phyloP scores from a whole-genome alignment of 495 filamentous ascomycete genomes.

The Amphirosellinia nigrospora region DNA sequence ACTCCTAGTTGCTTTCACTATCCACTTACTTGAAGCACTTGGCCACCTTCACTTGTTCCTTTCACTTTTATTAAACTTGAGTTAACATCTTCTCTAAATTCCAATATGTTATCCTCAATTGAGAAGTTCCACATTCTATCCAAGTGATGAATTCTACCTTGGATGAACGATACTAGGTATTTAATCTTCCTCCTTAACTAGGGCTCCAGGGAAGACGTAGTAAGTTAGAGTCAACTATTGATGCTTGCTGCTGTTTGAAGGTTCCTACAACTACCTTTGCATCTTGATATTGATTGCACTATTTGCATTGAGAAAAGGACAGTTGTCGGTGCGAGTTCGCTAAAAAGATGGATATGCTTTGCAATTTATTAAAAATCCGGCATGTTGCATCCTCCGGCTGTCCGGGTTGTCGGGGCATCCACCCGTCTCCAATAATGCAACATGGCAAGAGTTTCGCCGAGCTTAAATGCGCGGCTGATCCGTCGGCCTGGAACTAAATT shows the following conservation, averaged over 20 bases:
- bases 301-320: not conserved
- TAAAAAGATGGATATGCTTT: not conserved
- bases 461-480: conserved; percentile 4
- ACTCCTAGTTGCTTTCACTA: not conserved
- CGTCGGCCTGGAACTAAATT: conserved; percentile 7
- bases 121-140: too few relatives aligned
- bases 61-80: too few relatives aligned
- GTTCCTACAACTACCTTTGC: too few relatives aligned
- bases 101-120: too few relatives aligned
- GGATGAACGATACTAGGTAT: too few relatives aligned
- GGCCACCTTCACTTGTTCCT: too few relatives aligned
- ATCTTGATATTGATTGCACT: not conserved
- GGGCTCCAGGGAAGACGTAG: too few relatives aligned
- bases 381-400: conserved; percentile 11
- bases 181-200: too few relatives aligned
- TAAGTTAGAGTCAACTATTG: too few relatives aligned
- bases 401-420: conserved; percentile 6
- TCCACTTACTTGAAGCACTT: not conserved
- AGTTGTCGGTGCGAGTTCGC: not conserved
- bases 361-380: not conserved
- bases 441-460: conserved; percentile 7
- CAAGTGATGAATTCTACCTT: too few relatives aligned
- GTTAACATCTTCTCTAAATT: too few relatives aligned
- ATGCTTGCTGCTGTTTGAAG: too few relatives aligned
- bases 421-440: conserved; percentile 14